Base-by-base conservation (phyloP, 495 filamentous ascomycete genomes). In the Aspergillus homomorphus region DNA sequence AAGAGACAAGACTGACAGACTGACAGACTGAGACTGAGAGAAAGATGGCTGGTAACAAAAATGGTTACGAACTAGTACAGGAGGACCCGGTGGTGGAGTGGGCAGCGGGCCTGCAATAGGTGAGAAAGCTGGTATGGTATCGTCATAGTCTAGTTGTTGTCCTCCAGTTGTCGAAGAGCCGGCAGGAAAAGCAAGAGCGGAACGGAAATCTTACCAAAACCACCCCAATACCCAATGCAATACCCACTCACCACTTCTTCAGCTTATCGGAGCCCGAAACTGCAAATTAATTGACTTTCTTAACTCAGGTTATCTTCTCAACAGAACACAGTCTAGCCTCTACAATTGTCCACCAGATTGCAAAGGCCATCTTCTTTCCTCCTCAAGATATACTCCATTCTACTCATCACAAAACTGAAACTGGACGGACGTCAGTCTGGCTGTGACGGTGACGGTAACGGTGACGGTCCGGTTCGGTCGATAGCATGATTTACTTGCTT, bases 21-120 rank as follows among this genome's bases (percentile, higher is more conserved):
- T 19, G 49, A 10, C 28, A 41, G 33, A 51, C 12, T 54, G n/a
- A 51, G 45, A 61, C 50, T 49, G 53, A 60, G 46, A 45, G 58
- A 22, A 56, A 23, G 53, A 19, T 23, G 33, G 30, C 20, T 18
- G 26, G 33, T 12, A 15, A 22, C 12, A 21, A 21, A 23, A 23
- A 22, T 10, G 15, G 15, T 51, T 51, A 51, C 48, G 14, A 28
- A 1, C 22, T 28, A 10, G 48, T 51, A 51, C 48, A 16, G 12
- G 23, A 51, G 21, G 24, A n/a, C 23, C 16, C 45, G 48, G 23
- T 7, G 10, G 12, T 48, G 20, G 18, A 48, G 45, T 21, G 18
- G 20, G 19, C 45, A 48, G 45, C 45, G 12, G 45, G 4, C 33
- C 33, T 38, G 33, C 33, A 38, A 23, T 48, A 23, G 45, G 45